Evolutionary conservation across 2,329 filamentous ascomycete genomes (phyloP).

Genomic region (Epichloe festucae): DNA sequence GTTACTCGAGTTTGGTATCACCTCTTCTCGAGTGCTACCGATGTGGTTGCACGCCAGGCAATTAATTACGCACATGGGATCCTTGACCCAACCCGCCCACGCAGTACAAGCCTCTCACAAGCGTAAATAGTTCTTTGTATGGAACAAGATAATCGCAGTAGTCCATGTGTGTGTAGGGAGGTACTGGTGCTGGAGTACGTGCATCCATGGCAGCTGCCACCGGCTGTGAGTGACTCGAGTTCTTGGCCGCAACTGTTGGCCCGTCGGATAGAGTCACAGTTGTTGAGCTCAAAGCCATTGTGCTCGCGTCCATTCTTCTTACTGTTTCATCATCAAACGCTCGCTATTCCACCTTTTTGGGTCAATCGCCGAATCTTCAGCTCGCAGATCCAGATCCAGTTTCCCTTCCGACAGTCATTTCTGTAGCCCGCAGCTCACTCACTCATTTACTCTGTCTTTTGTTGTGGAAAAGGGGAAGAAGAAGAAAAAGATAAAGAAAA

Average conservation of each 20-base stretch:
- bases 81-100: not conserved
- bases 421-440: not conserved
- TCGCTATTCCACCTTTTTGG: not conserved
- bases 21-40: too few species aligned
- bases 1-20: too few species aligned
- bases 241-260: too few species aligned
- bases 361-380: not conserved
- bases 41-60: too few species aligned
- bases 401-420: not conserved
- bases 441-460: not conserved
- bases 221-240: not conserved
- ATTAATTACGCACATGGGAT: too few species aligned
- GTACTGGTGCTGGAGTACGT: too few species aligned
- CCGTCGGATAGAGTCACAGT: too few species aligned
- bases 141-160: not conserved
- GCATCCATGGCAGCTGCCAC: not conserved
- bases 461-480: not conserved
- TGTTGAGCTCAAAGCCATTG: not conserved
- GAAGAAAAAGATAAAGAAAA: too few species aligned
- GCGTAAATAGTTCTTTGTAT: not conserved
- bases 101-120: not conserved
- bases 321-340: not conserved
- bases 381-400: too few species aligned
- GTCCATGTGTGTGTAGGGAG: too few species aligned
- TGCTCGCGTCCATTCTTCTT: not conserved